A percentile compares a stretch with the other conserved stretches of the same genome.
phyloP scores from a whole-genome alignment of 371 early-diverging fungal species.

The Actinomucor elegans region DNA sequence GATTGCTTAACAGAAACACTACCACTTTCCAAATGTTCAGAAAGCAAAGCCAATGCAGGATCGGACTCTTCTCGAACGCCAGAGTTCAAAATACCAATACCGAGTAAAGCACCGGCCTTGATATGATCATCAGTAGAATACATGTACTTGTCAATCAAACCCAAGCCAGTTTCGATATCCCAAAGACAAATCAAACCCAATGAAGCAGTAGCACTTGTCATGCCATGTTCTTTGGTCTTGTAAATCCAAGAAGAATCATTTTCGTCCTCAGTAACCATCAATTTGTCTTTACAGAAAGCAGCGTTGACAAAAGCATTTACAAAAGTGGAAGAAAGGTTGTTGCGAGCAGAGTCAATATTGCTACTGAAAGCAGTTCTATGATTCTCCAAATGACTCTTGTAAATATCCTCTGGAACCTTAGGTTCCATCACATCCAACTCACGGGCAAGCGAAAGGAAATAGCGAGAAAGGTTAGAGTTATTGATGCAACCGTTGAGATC shows the following conservation, averaged over 20 bases:
- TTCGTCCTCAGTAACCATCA: conserved; percentile 76
- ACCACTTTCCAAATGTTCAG: conserved; percentile 76
- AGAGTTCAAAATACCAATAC: conserved; percentile 89
- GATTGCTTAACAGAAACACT: conserved; percentile 54
- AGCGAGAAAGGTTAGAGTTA: conserved; percentile 83
- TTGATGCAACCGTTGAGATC: conserved; percentile 84
- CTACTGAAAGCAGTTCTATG: conserved; percentile 63
- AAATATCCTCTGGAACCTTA: conserved; percentile 96
- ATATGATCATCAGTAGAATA: conserved; percentile 87
- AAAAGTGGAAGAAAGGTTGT: conserved; percentile 94
- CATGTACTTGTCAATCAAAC: conserved; percentile 91
- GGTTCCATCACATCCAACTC: conserved; percentile 95
- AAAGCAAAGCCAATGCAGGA: conserved; percentile 89
- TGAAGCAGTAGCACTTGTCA: conserved; percentile 95
- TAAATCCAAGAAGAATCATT: conserved; percentile 83
- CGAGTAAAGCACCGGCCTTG: conserved; percentile 96
- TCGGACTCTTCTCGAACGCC: conserved; percentile 92
- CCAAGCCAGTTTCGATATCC: conserved; percentile 91
- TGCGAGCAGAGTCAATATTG: conserved; percentile 90
- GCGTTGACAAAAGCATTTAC: conserved; percentile 98
- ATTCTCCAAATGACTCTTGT: conserved; percentile 95
- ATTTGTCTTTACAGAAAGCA: conserved; percentile 93
- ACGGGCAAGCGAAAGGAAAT: conserved; percentile 86
- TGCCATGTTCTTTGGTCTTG: conserved; percentile 96
- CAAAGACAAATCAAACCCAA: conserved; percentile 90